These are phyloP conservation scores for Colletotrichum sublineola DNA, from an alignment of 2,329 filamentous ascomycete species.

Conservation along the genomic window DNA sequence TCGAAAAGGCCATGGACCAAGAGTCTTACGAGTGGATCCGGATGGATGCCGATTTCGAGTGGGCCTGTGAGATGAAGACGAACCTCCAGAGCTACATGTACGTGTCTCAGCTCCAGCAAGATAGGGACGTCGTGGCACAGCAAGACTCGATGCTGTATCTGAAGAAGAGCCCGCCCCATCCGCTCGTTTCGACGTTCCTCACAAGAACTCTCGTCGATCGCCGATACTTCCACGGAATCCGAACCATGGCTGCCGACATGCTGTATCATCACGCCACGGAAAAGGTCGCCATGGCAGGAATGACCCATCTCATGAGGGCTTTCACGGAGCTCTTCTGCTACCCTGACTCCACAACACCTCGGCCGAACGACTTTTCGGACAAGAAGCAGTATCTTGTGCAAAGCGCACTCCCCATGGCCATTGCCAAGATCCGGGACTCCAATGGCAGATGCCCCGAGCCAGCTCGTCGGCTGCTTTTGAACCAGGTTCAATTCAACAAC, in stretches of 20 bases:
- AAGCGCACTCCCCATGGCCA: slow-evolving; percentile 83
- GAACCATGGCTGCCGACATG: slow-evolving; percentile 84
- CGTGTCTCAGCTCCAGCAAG: slow-evolving; percentile 95
- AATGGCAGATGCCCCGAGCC: slow-evolving; percentile 82
- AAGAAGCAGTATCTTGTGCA: slow-evolving; percentile 88
- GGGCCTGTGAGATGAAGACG: slow-evolving; percentile 87
- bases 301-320: slow-evolving; percentile 85
- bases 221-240: slow-evolving; percentile 94
- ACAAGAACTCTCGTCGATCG: slow-evolving; percentile 90
- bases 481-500: slow-evolving; percentile 93
- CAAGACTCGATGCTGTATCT: slow-evolving; percentile 83
- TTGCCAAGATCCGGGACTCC: slow-evolving; percentile 81
- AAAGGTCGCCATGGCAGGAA: slow-evolving; percentile 80
- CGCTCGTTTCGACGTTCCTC: slow-evolving; percentile 89
- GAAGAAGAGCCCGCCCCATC: slow-evolving; percentile 74
- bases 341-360: slow-evolving; percentile 80
- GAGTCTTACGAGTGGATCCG: slow-evolving; percentile 99
- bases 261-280: slow-evolving; percentile 81
- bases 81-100: slow-evolving; percentile 98
- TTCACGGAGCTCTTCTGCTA: slow-evolving; percentile 93
- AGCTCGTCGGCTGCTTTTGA: slow-evolving; percentile 86
- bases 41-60: slow-evolving; percentile 98
- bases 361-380: slow-evolving; percentile 92
- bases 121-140: slow-evolving; percentile 94
- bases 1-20: slow-evolving; percentile 91